Conservation (phyloP, 495 filamentous ascomycete genomes). For the Hypoxylon lienhwacheense region DNA sequence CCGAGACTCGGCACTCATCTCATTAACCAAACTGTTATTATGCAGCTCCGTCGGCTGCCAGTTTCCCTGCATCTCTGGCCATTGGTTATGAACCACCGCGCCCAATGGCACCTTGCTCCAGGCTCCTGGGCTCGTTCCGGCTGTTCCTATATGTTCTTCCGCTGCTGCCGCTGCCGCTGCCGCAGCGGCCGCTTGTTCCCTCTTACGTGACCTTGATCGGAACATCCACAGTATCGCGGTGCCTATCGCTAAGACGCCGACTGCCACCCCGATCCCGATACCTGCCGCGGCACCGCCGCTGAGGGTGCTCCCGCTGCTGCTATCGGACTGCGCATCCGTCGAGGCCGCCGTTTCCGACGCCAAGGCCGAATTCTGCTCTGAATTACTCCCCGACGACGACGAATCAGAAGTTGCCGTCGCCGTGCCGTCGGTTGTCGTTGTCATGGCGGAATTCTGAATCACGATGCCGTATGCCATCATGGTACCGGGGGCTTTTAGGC, state of each 20-base stretch:
- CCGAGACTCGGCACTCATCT: slow-evolving; percentile 15
- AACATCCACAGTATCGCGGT: slow-evolving; percentile 14
- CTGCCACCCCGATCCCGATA: slow-evolving; percentile 11
- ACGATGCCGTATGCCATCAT: slow-evolving; percentile 27
- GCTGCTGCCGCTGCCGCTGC: not conserved
- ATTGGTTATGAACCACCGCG: not conserved
- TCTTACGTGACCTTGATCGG: slow-evolving; percentile 13
- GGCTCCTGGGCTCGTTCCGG: not conserved
- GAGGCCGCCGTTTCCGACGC: not conserved
- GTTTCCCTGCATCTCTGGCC: slow-evolving; percentile 3
- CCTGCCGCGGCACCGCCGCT: slow-evolving; percentile 14
- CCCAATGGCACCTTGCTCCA: slow-evolving; percentile 14
- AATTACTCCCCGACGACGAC: not conserved
- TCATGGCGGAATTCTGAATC: slow-evolving; percentile 3
- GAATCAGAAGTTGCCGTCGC: not conserved
- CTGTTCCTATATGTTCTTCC: not conserved
- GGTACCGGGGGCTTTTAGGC: slow-evolving; percentile 15
- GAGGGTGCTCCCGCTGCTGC: not conserved
- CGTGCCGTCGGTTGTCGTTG: not conserved
- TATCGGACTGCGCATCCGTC: not conserved
- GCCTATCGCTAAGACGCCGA: slow-evolving; percentile 11
- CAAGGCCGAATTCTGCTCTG: slow-evolving; percentile 14
- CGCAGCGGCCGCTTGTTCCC: not conserved
- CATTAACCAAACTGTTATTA: slow-evolving; percentile 3
- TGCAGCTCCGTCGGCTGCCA: slow-evolving; percentile 20